Evolutionary conservation across 1,284 basidiomycete species (phyloP).

Genomic region (Phellinidium pouzarii): DNA sequence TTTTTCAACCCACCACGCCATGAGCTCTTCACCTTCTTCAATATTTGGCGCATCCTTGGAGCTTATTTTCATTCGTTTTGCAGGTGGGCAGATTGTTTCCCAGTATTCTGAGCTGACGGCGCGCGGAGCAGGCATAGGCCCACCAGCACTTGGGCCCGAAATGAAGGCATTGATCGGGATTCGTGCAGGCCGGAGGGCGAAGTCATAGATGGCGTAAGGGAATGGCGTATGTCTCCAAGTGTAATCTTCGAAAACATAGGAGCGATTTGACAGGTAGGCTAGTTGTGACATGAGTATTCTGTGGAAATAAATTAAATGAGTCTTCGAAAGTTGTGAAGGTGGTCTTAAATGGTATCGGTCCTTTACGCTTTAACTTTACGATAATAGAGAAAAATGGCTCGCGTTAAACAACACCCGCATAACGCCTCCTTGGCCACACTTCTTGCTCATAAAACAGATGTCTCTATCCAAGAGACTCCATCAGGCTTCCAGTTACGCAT

Average conservation of each 20-base stretch:
- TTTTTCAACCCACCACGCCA: slow-evolving; percentile 31
- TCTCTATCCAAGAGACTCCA: too few relatives aligned
- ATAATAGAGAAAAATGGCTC: too few relatives aligned
- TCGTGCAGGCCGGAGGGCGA: slow-evolving; percentile 20
- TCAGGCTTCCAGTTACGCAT: too few relatives aligned
- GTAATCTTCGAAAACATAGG: slow-evolving; percentile 25
- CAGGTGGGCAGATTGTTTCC: slow-evolving; percentile 32
- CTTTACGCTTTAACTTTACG: too few relatives aligned
- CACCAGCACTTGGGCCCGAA: slow-evolving; percentile 36
- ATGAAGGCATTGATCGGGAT: slow-evolving; percentile 24
- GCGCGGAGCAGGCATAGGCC: slow-evolving; percentile 29
- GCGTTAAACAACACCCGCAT: too few relatives aligned
- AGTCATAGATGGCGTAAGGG: slow-evolving; percentile 27
- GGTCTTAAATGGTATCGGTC: too few relatives aligned
- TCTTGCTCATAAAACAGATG: too few relatives aligned
- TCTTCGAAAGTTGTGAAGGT: too few relatives aligned
- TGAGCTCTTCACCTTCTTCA: slow-evolving; percentile 23
- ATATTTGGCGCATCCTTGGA: slow-evolving; percentile 19
- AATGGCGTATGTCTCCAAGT: slow-evolving; percentile 26
- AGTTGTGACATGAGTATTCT: slow-evolving; percentile 20
- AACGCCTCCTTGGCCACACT: too few relatives aligned
- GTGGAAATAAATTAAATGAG: too few relatives aligned
- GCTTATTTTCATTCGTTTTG: slow-evolving; percentile 24
- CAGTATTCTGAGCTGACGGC: slow-evolving; percentile 32
- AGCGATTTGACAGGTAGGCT: slow-evolving; percentile 23